Percentiles rank a stretch among this genome's conserved stretches.
phyloP scores from a whole-genome alignment of 2,329 filamentous ascomycete species.

The Trichoderma sp. region DNA sequence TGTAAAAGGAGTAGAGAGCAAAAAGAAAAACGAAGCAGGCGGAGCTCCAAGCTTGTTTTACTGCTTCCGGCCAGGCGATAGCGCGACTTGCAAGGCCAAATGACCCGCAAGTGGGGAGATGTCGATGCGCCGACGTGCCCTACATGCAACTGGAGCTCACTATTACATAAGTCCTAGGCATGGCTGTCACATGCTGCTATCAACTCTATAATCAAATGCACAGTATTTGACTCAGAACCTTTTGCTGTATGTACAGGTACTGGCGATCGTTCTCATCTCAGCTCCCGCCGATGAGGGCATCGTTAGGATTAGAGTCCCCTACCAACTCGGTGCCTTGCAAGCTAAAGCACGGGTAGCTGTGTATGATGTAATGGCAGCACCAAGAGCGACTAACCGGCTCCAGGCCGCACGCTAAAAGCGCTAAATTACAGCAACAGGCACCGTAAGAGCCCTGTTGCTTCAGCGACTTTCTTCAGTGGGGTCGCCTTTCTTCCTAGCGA shows the following conservation, averaged over 20 bases:
- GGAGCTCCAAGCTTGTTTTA: conserved; percentile 8
- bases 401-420: conserved; percentile 13
- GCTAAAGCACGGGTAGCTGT: neutral
- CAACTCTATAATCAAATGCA: neutral
- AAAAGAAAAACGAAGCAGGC: conserved; percentile 9
- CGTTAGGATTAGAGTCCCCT: neutral
- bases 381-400: neutral
- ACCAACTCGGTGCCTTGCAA: neutral
- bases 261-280: neutral
- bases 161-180: neutral
- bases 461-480: neutral
- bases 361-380: conserved; percentile 24
- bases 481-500: neutral
- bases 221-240: neutral
- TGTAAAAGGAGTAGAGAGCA: conserved; percentile 20
- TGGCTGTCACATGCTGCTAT: neutral
- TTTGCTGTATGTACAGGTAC: neutral
- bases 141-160: neutral
- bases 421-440: conserved; percentile 4
- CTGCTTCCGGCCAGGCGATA: conserved; percentile 13
- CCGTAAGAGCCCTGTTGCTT: neutral
- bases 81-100: conserved; percentile 16
- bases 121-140: neutral
- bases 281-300: neutral
- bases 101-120: conserved; percentile 14